Base-by-base conservation (phyloP, 169 alveolate genomes). In the Perkinsus marinus region DNA sequence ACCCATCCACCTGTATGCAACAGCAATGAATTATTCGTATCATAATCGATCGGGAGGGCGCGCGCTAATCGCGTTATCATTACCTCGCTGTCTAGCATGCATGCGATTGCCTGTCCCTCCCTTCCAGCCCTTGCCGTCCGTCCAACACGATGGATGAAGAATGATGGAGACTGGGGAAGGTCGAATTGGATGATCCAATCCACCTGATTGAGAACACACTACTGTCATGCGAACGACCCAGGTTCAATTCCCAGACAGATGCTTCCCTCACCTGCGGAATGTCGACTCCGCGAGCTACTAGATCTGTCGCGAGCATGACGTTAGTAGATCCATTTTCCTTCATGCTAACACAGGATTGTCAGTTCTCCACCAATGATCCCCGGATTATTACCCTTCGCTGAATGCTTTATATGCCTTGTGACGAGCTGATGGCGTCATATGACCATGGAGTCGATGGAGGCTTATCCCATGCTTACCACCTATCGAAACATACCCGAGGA, bases 41-140 rank as follows among this genome's bases (percentile, higher is more conserved):
- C 30, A 3, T 41, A 41, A 41, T 41, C 46, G 46, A 41, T 41
- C 46, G 46, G 19, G 19, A 41, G 46, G 46, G 46, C 46, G 46
- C 3, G 34, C 79, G 79, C 79, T 57, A 13, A 2, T 2, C 30
- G 79, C 22, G 22, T 26, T 30, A 57, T 57, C 34, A 57, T 57
- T 16, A 57, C 93, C 92, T 93, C 94, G 37, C 90, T 46, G 9
- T 91, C 92, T 5, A 68, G 68, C 34, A 93, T 92, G 0, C 91
- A 90, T 0, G 99, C 96, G 0, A 98, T 95, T n/a, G 99, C 98
- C 90, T 96, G 94, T 16, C 99, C 99, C 30, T 99, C 95, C 92
- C 97, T 96, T 17, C 99, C 99, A 0, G 99, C 99, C 43, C 99
- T 96, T 13, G 99, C 99, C 0, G 99, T 98, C 94, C 99, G 96